Base-by-base conservation (phyloP, 495 filamentous ascomycete genomes). In the Daldinia loculata region DNA sequence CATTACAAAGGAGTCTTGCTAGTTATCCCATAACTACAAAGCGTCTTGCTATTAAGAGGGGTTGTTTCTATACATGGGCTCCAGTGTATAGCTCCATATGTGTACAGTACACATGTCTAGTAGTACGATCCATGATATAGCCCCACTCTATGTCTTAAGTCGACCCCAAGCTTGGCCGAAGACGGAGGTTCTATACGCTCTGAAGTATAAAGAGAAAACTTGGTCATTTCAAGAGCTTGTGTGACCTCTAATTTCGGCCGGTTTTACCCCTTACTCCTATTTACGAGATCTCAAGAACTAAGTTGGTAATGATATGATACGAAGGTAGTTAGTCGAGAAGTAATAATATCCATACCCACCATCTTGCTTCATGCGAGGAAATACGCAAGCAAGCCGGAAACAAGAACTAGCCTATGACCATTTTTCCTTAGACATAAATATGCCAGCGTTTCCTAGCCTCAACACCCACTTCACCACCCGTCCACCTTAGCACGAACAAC, bases 401-500 rank as follows among this genome's bases (percentile, higher is more conserved):
- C 34, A 56, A 8, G 14, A 53, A 48, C 19, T 56, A 63, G 17
- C 17, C 24, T 19, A 63, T 39, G 9, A 38, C 41, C 45, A n/a
- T 9, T 8, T 6, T 8, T 0, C 36, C 36, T 55, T 39, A 5
- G 17, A n/a, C 63, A 12, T 51, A 57, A 29, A 55, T 26, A 65
- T 29, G 38, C 38, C 50, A 34, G 26, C 26, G 24, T 53, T 53
- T 17, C 15, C 50, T 48, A 63, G 51, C 51, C 38, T 41, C 52
- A 30, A 58, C 29, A 24, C 26, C 34, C 24, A 29, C 24, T 17
- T 30, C 26, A 53, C 17, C 29, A 51, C 30, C 27, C 43, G 2
- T 45, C 30, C 19, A 48, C 1, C 43, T 24, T 22, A 9, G 8
- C 43, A 41, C 39, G 39, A 41, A 17, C 38, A 39, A 8, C 39